Base-by-base conservation (phyloP, 257 asterid species). In the Vinca minor region DNA sequence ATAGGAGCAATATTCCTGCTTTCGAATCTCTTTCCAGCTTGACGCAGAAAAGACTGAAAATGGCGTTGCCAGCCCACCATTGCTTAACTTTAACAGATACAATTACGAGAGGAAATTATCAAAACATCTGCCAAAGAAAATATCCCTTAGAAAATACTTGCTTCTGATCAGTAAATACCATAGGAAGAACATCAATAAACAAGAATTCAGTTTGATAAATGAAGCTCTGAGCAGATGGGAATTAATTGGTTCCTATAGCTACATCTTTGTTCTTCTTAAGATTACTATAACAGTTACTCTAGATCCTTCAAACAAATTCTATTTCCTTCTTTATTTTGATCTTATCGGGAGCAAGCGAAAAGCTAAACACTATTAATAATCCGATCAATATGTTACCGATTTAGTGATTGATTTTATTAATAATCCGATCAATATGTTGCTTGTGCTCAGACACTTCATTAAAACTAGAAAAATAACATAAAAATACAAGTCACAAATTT, bases 61-160 rank as follows among this genome's bases (percentile, higher is more conserved):
- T 81, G 83, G 49, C 85, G 78, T 70, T 79, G 86, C 97, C 97
- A 87, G 62, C 83, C 86, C 75, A 67, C 85, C 97, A 91, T 91
- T 17, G 59, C 58, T 70, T 28, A 67, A 59, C 62, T 70, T 64
- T 9, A 49, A 54, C 34, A 42, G 63, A 45, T 31, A 49, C 7
- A 65, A 55, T 28, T n/a, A 56, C 59, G 53, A 52, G 42, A 48
- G 23, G 36, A 21, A 46, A 47, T 23, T 35, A 59, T 34, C 21
- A 57, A 21, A 41, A 68, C 42, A 26, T 28, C 38, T 49, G 23
- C 7, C 32, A 31, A 39, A 46, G 20, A 12, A 53, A 25, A 3
- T n/a, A n/a, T n/a, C n/a, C n/a, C 10, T 38, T 15, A 31, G 36
- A 56, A 36, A 56, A 14, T 1, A 54, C 12, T 56, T 5, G 2